Evolutionary conservation across 2,329 filamentous ascomycete species (phyloP), one percentile per base, ranked within the genome.

Genomic region (Berkeleyomyces rouxiae): DNA sequence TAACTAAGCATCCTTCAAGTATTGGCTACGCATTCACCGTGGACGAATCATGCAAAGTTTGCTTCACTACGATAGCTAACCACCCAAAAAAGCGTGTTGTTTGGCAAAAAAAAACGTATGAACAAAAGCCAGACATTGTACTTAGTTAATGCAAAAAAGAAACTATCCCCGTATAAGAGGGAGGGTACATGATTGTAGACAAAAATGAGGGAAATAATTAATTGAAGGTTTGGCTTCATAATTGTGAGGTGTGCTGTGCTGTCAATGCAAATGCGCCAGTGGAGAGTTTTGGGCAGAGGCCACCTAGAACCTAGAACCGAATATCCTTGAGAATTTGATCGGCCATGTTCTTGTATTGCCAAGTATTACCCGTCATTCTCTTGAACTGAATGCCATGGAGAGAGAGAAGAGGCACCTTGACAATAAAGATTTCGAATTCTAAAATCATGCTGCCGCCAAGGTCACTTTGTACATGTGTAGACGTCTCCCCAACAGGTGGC

Each of bases 271-370:
- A 37, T 31, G 10, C 36, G n/a, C 23, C 11, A 13, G 36, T 36
- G 36, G 37, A 33, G 37, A 7, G 13, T 5, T 37, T 7, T 37
- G 31, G 11, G 31, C 13, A 13, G 31, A 53, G 49, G 23, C 23
- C 23, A 23, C 23, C 23, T 23, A n/a, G 13, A 53, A 53, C 3
- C 49, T 53, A 53, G 49, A 97, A 80, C 70, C 85, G 84, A 68
- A 99, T 76, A 72, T 93, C 90, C 70, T 87, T 84, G 68, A 99
- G 77, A 69, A 99, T 96, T 69, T 90, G 90, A 74, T 96, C 91
- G 43, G 93, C 93, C 90, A 97, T 95, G 70, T 89, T 92, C 78
- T 96, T 96, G 76, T 95, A 99, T 73, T 96, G 91, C 91, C 92
- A 97, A 64, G 93, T 97, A 65, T 95, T 92, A 43, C 93, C 92